Evolutionary conservation across 306 rosid species (phyloP), one percentile per base, ranked within the genome.

Genomic region (Cyclanthera cordifolia): DNA sequence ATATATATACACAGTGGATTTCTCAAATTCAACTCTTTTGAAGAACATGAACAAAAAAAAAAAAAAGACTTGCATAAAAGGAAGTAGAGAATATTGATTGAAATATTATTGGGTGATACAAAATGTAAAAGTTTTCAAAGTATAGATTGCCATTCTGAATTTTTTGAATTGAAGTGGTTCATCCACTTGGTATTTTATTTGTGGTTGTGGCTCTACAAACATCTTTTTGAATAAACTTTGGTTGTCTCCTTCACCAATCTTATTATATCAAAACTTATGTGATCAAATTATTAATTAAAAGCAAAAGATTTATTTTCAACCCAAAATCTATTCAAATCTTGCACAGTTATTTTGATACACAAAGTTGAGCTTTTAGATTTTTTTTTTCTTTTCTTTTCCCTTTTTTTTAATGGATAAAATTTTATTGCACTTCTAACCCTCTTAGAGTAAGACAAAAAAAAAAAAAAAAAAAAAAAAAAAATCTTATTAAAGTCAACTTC

Each of bases 281-380:
- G 20, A 63, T 63, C 50, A 63, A 41, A 41, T 41, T 19, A 21
- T 10, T 28, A n/a, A n/a, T n/a, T 11, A 11, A 60, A 60, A 60
- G 43, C 15, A 28, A 60, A 17, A 34, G 50, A 61, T 61, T 7
- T 37, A 9, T 39, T 61, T 64, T 64, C 69, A 20, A 64, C 34
- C 52, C 51, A 65, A 63, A 65, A 45, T 65, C 70, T 43, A 65
- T 65, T 13, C 70, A 65, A 27, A 65, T 65, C 70, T 65, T 65
- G 13, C 37, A 65, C 70, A 65, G 69, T 64, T 63, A 20, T 63
- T 64, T 64, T 64, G 37, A 64, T 64, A 12, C 23, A 21, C 17
- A 61, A 61, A 34, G 3, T 59, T 59, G 47, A 34, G 67, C 14
- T 4, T 59, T 59, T 5, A 34, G 27, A 60, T 17, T 37, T 19